Base-by-base conservation (phyloP, 1,139 yeast species). In the Suhomyces maxii region DNA sequence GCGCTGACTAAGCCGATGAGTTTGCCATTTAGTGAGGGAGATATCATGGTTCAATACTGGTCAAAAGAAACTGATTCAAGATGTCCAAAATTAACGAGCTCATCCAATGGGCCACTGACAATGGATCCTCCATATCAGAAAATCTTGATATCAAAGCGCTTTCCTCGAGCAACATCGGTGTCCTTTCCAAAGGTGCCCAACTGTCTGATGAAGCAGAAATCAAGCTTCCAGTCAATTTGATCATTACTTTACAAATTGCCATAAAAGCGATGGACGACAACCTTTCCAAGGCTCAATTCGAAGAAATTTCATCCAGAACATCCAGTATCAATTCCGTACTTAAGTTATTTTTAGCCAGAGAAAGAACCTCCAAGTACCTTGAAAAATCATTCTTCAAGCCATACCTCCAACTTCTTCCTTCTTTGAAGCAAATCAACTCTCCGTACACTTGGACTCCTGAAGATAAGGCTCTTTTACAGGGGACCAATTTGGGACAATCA, bases 381-480 rank as follows among this genome's bases (percentile, higher is more conserved):
- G 10, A 36, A 8, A 47, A 53, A 10, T 63, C 71, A 4, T 65
- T 63, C 46, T 76, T 59, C 55, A 47, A 59, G 39, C 80, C 84
- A 0, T 90, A 88, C 58, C 59, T 89, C 32, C 63, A 71, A 26
- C 61, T 77, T n/a, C 71, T 89, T 26, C 96, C 96, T 0, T 51
- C 60, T 2, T 68, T 78, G 5, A 56, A 57, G 3, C 67, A 71
- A 11, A 73, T 81, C 26, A 74, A 75, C 34, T 73, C 84, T 6
- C 95, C 96, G 1, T 77, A 80, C 45, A 80, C 79, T 48, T 89
- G 91, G 89, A 64, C 67, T 12, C 63, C 73, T 0, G 66, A 67
- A 6, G 86, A 85, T 39, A 69, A 79, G 50, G 61, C 65, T 2
- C 63, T 74, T 44, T 63, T 89, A 8, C 69, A 73, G 39, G 95